A percentile compares a stretch with the other conserved stretches of the same genome.
These are phyloP conservation scores for Dioscorea cayenensis DNA, from an alignment of 116 monocot species.

Conservation along the genomic window DNA sequence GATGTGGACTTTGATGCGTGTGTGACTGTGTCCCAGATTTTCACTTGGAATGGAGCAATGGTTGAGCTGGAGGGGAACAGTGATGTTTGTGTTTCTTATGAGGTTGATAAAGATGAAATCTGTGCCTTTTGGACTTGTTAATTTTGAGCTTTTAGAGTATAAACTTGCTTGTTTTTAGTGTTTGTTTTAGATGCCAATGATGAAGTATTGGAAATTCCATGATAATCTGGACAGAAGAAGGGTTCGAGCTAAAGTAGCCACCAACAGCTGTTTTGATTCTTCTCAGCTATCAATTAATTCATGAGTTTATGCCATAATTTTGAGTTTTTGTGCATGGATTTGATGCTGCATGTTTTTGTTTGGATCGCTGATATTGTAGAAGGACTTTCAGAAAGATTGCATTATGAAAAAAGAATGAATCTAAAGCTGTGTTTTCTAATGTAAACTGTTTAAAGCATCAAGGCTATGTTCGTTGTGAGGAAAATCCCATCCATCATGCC, in stretches of 20 bases:
- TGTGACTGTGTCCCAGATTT: slow-evolving; percentile 40
- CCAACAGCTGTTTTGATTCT: slow-evolving; percentile 27
- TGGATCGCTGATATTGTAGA: no score
- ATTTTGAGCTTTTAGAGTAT: background rate
- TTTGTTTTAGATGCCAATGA: slow-evolving; percentile 76
- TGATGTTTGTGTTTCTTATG: slow-evolving; percentile 82
- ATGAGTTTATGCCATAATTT: background rate
- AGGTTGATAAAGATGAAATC: slow-evolving; percentile 31
- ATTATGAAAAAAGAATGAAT: no score
- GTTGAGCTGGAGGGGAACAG: slow-evolving; percentile 78
- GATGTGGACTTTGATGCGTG: background rate
- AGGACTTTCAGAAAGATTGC: no score
- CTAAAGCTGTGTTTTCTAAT: no score
- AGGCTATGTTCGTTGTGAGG: no score
- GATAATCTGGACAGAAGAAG: slow-evolving; percentile 83
- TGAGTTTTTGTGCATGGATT: background rate
- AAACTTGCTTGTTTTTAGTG: background rate
- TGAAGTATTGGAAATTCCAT: slow-evolving; percentile 93
- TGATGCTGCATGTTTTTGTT: background rate
- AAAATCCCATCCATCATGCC: no score
- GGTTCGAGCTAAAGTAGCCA: slow-evolving; percentile 50
- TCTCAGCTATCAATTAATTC: slow-evolving; percentile 17
- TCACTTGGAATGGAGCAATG: slow-evolving; percentile 88
- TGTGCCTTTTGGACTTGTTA: background rate
- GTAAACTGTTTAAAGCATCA: no score